phyloP scores from a whole-genome alignment of 495 filamentous ascomycete genomes.

The Acidiella bohemica region DNA sequence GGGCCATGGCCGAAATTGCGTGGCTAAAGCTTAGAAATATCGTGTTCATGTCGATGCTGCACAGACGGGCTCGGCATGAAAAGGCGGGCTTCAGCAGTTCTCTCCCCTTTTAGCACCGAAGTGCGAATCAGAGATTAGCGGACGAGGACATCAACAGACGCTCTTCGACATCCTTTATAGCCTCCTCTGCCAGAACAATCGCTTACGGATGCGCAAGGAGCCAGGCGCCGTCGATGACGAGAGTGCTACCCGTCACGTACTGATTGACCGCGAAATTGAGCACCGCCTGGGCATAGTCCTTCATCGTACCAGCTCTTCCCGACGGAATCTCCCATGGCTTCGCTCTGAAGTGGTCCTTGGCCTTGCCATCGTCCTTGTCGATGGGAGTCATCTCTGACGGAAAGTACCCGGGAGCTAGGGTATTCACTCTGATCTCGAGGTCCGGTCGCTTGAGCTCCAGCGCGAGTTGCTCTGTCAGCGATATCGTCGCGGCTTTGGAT shows the following conservation, averaged over 20 bases:
- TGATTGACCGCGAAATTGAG: conserved; percentile 14
- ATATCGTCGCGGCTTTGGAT: conserved; percentile 30
- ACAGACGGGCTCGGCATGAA: no score
- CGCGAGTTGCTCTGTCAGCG: conserved; percentile 33
- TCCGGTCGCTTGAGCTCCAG: conserved; percentile 31
- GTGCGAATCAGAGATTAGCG: not conserved
- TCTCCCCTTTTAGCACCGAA: not conserved
- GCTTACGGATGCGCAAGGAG: conserved; percentile 1
- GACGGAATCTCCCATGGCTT: conserved; percentile 18
- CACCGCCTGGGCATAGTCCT: conserved; percentile 17
- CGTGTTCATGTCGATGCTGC: no score
- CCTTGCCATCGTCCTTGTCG: conserved; percentile 35
- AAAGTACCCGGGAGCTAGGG: conserved; percentile 46
- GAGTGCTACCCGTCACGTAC: conserved; percentile 9
- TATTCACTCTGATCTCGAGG: conserved; percentile 23
- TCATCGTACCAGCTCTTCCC: conserved; percentile 7
- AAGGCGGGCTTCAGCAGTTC: no score
- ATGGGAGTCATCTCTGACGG: conserved; percentile 51
- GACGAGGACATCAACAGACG: not conserved
- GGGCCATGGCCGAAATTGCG: no score
- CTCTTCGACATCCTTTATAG: not conserved
- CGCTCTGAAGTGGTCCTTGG: conserved; percentile 37
- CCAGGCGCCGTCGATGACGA: conserved; percentile 9
- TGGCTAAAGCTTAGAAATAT: no score
- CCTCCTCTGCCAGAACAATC: not conserved